phyloP scores from a whole-genome alignment of 75 land plant species.

The Picea glauca region DNA sequence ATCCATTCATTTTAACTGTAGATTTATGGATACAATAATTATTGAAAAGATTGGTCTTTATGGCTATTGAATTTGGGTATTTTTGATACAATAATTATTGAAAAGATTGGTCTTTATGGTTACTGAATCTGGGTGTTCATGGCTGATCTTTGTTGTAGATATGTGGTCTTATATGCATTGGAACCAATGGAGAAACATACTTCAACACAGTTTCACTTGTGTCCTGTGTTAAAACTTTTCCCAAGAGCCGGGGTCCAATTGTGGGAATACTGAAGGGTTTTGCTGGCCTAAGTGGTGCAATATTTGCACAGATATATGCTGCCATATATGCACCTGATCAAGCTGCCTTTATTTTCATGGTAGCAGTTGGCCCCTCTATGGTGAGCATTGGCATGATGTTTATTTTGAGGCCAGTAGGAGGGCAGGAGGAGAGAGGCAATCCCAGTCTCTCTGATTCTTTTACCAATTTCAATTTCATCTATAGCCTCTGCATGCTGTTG shows the following conservation, averaged over 20 bases:
- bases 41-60: too few species aligned
- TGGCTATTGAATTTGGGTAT: too few species aligned
- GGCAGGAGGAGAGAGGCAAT: constrained; percentile 44
- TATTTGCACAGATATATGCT: constrained; percentile 72
- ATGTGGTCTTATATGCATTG: constrained; percentile 75
- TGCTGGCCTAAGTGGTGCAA: constrained; percentile 90
- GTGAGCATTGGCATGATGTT: constrained; percentile 74
- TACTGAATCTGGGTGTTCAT: too few species aligned
- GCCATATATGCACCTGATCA: constrained; percentile 74
- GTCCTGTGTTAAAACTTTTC: constrained; percentile 88
- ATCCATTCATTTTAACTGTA: too few species aligned
- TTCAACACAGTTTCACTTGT: constrained; percentile 93
- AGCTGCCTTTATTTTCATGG: constrained; percentile 78
- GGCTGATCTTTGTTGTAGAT: constrained; percentile 47
- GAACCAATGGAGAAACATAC: constrained; percentile 94
- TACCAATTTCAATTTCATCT: constrained; percentile 32
- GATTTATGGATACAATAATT: too few species aligned
- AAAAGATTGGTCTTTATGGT: too few species aligned
- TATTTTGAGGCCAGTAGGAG: constrained; percentile 69
- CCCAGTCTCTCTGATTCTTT: not conserved
- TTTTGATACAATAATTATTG: too few species aligned
- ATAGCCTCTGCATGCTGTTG: constrained; percentile 58
- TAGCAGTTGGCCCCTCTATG: constrained; percentile 86
- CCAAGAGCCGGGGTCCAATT: constrained; percentile 80
- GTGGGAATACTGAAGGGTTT: constrained; percentile 97